Evolutionary conservation across 257 asterid genomes (phyloP).

Genomic region (Rauvolfia tetraphylla): DNA sequence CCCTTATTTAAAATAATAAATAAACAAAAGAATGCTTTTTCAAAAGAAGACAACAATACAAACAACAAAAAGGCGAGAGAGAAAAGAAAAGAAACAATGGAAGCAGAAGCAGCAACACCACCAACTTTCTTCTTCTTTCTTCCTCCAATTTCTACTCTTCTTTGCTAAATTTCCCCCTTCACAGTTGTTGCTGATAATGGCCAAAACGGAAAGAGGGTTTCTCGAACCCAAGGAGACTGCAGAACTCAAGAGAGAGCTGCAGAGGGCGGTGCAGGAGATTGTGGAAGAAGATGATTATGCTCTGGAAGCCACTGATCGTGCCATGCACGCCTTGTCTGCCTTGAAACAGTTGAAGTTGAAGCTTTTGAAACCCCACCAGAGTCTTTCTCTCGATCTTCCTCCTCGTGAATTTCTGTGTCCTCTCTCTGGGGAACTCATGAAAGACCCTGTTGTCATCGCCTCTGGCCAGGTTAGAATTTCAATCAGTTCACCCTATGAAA

Average conservation of each 20-base stretch:
- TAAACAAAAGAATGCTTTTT: neutral
- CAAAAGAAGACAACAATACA: neutral
- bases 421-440: constrained; percentile 44
- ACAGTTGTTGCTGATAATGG: constrained; percentile 16
- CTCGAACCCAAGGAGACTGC: constrained; percentile 12
- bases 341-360: constrained; percentile 34
- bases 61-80: no score
- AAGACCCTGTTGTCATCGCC: constrained; percentile 52
- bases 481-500: neutral
- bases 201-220: constrained; percentile 7
- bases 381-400: constrained; percentile 13
- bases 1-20: neutral
- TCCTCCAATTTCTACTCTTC: neutral
- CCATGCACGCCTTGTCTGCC: constrained; percentile 33
- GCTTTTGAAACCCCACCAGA: neutral
- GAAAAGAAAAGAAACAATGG: neutral
- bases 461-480: constrained; percentile 50
- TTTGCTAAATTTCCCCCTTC: neutral
- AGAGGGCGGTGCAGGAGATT: constrained; percentile 31
- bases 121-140: constrained; percentile 8
- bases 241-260: constrained; percentile 47
- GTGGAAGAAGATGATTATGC: constrained; percentile 31
- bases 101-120: neutral
- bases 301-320: constrained; percentile 33
- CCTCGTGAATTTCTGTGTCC: constrained; percentile 52